Evolutionary conservation across 768 basidiomycete genomes (phyloP), one percentile per base, ranked within the genome.

Genomic region (Boletus sp.): DNA sequence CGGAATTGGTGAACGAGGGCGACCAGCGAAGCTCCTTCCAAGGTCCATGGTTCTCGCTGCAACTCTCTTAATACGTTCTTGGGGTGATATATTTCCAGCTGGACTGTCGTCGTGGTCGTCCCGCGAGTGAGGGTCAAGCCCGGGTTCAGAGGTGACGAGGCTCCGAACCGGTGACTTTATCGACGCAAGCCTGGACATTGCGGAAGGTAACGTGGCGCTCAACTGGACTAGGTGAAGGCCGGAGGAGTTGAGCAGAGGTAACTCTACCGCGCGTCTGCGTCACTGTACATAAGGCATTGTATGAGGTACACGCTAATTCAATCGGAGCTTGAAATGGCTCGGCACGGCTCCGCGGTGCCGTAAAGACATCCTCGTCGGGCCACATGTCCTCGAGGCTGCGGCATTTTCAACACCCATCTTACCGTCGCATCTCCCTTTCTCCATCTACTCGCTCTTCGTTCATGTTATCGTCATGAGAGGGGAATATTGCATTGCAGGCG

Each of bases 401-500:
- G 55, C 61, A 47, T 56, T 63, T 53, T 61, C 60, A 60, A 61
- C 66, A 53, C 55, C 55, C 48, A 35, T 47, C 44, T 45, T 39
- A 47, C 57, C 37, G 34, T 44, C 49, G 37, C 39, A 66, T 51
- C 57, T 55, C 59, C 38, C 61, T 55, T 59, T 54, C 51, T 52
- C 50, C 43, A 51, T 55, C 60, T 61, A 37, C 57, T 50, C 41
- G 45, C 51, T 54, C 53, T 56, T 60, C 54, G 54, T 67, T 54
- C 53, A 56, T 59, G 61, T 53, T 55, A 58, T 60, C 50, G 42
- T 50, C 49, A 83, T 91, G 83, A 85, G 79, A 54, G 90, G 90
- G 30, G 88, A 90, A 79, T 61, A 88, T 56, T 91, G 87, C 70
- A 80, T 92, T 41, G 83, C 85, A 52, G 70, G 82, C 59, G 88